phyloP scores from a whole-genome alignment of 2,329 filamentous ascomycete genomes.

The Mollisia scopiformis region DNA sequence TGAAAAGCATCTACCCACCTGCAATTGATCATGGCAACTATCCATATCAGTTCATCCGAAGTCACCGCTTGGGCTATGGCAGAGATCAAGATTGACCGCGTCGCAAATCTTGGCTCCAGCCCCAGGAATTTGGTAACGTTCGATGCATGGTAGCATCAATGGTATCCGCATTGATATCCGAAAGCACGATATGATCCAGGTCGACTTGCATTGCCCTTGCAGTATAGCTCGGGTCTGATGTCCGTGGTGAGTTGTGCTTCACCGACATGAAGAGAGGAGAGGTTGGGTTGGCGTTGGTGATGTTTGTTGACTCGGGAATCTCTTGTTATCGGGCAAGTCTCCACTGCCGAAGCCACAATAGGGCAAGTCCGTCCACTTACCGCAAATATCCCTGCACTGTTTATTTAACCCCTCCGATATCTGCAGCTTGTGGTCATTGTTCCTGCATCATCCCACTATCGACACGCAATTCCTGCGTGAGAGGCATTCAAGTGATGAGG shows the following conservation, averaged over 20 bases:
- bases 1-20: neutral
- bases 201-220: neutral
- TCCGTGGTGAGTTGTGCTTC: neutral
- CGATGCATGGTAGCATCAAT: constrained; percentile 10
- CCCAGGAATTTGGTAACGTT: constrained; percentile 16
- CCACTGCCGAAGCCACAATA: neutral
- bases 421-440: neutral
- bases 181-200: neutral
- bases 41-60: neutral
- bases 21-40: neutral
- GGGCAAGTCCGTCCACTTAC: neutral
- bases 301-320: neutral
- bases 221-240: neutral
- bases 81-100: constrained; percentile 8
- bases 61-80: neutral
- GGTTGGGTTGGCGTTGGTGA: neutral
- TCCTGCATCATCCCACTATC: neutral
- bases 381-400: neutral
- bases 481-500: neutral
- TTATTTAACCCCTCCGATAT: neutral
- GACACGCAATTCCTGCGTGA: neutral
- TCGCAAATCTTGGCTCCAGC: neutral
- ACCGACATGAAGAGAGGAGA: neutral
- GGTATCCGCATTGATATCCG: neutral
- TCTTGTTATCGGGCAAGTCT: neutral